A percentile compares a stretch with the other conserved stretches of the same genome.
phyloP scores from a whole-genome alignment of 768 basidiomycete species.

The Suillus paluster region DNA sequence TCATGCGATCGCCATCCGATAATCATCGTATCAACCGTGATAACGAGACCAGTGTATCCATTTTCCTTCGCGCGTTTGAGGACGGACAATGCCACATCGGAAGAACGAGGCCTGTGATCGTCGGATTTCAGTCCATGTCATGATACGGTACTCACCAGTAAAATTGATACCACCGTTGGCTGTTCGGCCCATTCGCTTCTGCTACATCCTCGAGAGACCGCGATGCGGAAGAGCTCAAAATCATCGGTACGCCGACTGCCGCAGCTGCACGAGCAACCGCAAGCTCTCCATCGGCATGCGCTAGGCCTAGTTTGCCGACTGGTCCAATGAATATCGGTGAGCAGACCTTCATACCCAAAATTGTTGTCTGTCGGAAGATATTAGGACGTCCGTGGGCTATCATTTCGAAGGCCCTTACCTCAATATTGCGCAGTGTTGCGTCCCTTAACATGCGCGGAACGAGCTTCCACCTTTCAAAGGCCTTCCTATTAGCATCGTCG shows the following conservation, averaged over 20 bases:
- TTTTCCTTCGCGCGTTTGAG: constrained; percentile 46
- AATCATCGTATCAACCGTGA: constrained; percentile 49
- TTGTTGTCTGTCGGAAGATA: constrained; percentile 51
- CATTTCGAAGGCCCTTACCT: constrained; percentile 37
- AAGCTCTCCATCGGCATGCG: constrained; percentile 48
- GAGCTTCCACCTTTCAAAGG: constrained; percentile 59
- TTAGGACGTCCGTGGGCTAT: not conserved
- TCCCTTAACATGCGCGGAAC: constrained; percentile 61
- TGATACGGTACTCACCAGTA: constrained; percentile 40
- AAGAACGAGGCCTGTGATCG: constrained; percentile 38
- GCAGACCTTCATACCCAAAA: constrained; percentile 52
- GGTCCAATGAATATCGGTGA: constrained; percentile 57
- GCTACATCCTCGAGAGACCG: constrained; percentile 56
- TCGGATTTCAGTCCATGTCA: not conserved
- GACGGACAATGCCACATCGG: constrained; percentile 44
- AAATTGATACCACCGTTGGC: constrained; percentile 54
- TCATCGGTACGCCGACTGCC: constrained; percentile 49
- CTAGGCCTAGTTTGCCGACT: constrained; percentile 59
- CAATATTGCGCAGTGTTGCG: constrained; percentile 50
- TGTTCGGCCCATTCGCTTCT: constrained; percentile 44
- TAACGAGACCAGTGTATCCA: constrained; percentile 47
- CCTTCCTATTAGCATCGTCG: constrained; percentile 63
- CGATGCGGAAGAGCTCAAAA: constrained; percentile 34
- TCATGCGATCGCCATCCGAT: constrained; percentile 53
- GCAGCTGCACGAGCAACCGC: constrained; percentile 49